Conservation (phyloP, 2,329 filamentous ascomycete species). For the Alternaria dauci region DNA sequence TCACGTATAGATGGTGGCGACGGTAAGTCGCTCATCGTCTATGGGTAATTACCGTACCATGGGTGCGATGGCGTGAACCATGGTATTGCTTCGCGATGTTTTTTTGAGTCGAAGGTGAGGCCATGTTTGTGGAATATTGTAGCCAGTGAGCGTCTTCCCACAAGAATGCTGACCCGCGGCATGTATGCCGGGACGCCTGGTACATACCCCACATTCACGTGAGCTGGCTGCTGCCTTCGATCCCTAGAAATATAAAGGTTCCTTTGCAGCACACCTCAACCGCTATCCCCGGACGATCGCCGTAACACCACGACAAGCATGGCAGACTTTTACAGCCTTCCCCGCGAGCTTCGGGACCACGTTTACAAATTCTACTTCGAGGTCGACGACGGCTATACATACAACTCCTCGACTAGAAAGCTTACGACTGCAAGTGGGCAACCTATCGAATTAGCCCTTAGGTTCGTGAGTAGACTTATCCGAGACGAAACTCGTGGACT, state of each 20-base stretch:
- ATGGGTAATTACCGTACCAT: no score
- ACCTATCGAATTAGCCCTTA: not conserved
- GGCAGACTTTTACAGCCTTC: not conserved
- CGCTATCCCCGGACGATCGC: not conserved
- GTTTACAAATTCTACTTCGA: constrained; percentile 20
- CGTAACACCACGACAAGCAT: not conserved
- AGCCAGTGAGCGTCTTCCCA: not conserved
- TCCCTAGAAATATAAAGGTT: not conserved
- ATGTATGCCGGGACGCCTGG: no score
- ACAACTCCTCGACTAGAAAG: constrained; percentile 1
- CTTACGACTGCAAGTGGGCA: not conserved
- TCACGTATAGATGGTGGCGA: no score
- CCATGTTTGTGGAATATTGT: not conserved
- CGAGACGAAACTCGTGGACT: not conserved
- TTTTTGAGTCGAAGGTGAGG: no score
- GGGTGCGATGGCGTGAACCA: no score
- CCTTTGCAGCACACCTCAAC: not conserved
- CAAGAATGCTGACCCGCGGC: no score
- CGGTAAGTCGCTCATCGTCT: no score
- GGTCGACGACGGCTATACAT: constrained; percentile 12
- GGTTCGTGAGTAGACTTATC: not conserved
- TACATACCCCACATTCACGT: not conserved
- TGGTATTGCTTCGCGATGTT: no score
- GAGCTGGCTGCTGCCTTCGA: not conserved
- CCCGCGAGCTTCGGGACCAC: constrained; percentile 19